Evolutionary conservation across 108 stramenopile species (phyloP).

Genomic region (Stephanodiscus minutulus): DNA sequence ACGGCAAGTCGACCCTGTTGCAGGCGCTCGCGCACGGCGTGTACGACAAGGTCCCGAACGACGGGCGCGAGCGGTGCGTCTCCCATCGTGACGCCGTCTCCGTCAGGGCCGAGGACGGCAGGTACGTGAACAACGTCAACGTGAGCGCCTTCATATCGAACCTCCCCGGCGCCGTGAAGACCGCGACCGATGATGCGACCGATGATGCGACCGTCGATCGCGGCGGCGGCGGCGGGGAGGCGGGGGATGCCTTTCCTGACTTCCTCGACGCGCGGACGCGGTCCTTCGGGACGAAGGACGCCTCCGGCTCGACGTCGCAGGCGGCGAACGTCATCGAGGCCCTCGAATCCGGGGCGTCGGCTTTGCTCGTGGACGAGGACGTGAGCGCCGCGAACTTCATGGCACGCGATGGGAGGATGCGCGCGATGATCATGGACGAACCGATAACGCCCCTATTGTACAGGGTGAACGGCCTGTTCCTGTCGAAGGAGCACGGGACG

Average conservation of each 20-base stretch:
- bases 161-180: conserved; percentile 68
- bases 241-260: too few relatives aligned
- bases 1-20: conserved; percentile 95
- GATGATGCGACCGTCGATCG: background rate
- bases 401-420: conserved; percentile 94
- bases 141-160: conserved; percentile 92
- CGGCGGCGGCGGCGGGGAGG: conserved; percentile 17
- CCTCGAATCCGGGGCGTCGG: conserved; percentile 81
- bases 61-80: conserved; percentile 90
- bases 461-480: conserved; percentile 81
- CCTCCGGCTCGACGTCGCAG: conserved; percentile 91
- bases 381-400: conserved; percentile 96
- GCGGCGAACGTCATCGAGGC: conserved; percentile 93
- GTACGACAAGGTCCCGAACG: conserved; percentile 90
- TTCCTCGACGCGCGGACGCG: conserved; percentile 11
- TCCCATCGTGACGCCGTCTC: conserved; percentile 78
- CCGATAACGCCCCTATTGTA: conserved; percentile 94
- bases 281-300: conserved; percentile 83
- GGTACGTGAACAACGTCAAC: conserved; percentile 86
- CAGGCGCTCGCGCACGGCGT: conserved; percentile 81
- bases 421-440: conserved; percentile 91
- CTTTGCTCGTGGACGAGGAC: conserved; percentile 93
- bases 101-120: conserved; percentile 94
- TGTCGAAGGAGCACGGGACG: conserved; percentile 62
- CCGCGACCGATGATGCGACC: too few relatives aligned